Percentiles rank a stretch among this genome's conserved stretches.
These are phyloP conservation scores for Rusavskia elegans DNA, from an alignment of 495 filamentous ascomycete species.

Conservation along the genomic window DNA sequence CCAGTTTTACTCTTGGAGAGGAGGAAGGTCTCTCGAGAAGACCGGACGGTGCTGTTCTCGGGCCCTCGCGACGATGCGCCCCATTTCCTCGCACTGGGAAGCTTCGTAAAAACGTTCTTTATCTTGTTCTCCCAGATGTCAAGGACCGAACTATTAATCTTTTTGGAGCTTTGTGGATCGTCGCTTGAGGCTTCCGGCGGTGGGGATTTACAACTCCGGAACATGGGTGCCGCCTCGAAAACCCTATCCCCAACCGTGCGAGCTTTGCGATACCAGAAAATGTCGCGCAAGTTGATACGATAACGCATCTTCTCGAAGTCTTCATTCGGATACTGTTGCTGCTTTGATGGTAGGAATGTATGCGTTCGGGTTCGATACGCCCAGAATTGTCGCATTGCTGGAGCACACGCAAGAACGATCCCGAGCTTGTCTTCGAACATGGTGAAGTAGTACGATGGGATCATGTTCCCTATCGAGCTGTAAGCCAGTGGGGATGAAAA, in stretches of 20 bases:
- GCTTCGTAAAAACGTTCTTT: no score
- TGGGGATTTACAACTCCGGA: no score
- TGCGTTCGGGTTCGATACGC: conserved; percentile 1
- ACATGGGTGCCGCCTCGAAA: neutral
- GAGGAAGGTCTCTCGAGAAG: no score
- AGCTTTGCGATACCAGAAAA: conserved; percentile 9
- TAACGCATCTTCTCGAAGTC: conserved; percentile 6
- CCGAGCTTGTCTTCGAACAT: conserved; percentile 6
- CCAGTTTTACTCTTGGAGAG: no score
- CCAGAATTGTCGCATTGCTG: conserved; percentile 5
- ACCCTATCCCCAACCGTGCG: neutral
- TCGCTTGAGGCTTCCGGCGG: no score
- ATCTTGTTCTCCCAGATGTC: no score
- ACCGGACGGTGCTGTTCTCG: no score
- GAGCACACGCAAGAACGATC: conserved; percentile 7
- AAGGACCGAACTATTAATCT: no score
- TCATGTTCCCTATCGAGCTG: neutral
- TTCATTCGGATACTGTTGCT: conserved; percentile 6
- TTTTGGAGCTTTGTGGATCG: no score
- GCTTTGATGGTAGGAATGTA: conserved; percentile 1
- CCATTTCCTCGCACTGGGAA: no score
- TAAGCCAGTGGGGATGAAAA: neutral
- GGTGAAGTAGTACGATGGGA: conserved; percentile 1
- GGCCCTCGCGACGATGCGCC: no score
- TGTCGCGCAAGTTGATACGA: conserved; percentile 8